A percentile compares a stretch with the other conserved stretches of the same genome.
phyloP scores from a whole-genome alignment of 345 rosid genomes.

The Eucalyptus coolabah region DNA sequence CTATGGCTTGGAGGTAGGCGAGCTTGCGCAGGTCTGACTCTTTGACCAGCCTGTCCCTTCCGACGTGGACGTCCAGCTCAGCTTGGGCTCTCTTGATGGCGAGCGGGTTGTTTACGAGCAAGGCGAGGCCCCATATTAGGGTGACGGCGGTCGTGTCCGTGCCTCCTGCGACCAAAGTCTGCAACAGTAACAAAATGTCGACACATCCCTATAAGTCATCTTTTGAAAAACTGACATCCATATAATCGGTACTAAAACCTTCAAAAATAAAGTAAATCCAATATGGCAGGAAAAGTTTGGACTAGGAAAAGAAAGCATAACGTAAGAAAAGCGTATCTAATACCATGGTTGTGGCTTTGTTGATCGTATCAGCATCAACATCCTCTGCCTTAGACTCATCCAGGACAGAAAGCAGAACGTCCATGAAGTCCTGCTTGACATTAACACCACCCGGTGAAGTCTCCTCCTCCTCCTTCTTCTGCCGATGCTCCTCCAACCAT shows the following conservation, averaged over 20 bases:
- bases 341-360: constrained; percentile 23
- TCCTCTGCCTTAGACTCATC: background rate
- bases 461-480: background rate
- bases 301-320: background rate
- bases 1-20: constrained; percentile 1
- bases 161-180: constrained; percentile 14
- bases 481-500: constrained; percentile 17
- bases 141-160: constrained; percentile 5
- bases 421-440: constrained; percentile 12
- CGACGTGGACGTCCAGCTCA: constrained; percentile 16
- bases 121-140: constrained; percentile 13
- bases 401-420: constrained; percentile 9
- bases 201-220: background rate
- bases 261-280: background rate
- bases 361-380: constrained; percentile 7
- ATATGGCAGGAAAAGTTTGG: background rate
- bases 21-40: constrained; percentile 6
- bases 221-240: background rate
- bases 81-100: constrained; percentile 6
- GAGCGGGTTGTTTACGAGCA: constrained; percentile 9
- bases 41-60: background rate
- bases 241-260: background rate
- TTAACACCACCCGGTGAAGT: background rate
- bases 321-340: background rate
- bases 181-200: background rate